Evolutionary conservation across 306 rosid species (phyloP).

Genomic region (Morella rubra): DNA sequence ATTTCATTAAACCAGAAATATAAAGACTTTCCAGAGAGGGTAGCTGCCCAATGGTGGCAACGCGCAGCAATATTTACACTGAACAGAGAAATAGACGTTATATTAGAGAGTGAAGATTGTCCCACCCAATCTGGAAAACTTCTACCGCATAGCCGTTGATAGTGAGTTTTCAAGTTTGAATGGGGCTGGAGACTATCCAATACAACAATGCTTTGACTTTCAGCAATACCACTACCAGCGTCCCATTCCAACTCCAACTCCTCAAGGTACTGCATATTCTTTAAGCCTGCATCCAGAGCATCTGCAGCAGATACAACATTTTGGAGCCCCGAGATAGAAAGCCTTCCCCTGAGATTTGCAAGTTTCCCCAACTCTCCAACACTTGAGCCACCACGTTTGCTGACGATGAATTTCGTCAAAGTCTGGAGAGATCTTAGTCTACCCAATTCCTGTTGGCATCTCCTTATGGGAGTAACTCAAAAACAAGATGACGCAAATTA

Average conservation of each 20-base stretch:
- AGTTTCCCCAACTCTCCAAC: neutral
- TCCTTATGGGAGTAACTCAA: neutral
- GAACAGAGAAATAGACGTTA: too few relatives aligned
- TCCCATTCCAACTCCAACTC: neutral
- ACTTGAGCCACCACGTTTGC: neutral
- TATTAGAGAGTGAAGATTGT: too few relatives aligned
- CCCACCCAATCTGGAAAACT: too few relatives aligned
- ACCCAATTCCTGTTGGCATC: neutral
- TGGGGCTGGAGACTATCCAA: too few relatives aligned
- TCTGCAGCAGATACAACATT: neutral
- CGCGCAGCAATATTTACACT: too few relatives aligned
- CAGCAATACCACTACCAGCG: too few relatives aligned
- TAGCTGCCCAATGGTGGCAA: too few relatives aligned
- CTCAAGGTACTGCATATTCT: neutral
- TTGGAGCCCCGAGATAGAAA: neutral
- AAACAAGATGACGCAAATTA: neutral
- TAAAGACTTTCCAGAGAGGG: too few relatives aligned
- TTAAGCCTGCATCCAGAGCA: neutral
- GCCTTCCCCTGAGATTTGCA: neutral
- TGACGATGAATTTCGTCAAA: neutral
- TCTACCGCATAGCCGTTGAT: too few relatives aligned
- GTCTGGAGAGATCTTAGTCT: neutral
- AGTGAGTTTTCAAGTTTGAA: too few relatives aligned
- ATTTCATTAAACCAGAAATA: too few relatives aligned
- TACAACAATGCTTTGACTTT: too few relatives aligned